phyloP scores from a whole-genome alignment of 257 asterid genomes.

The Salvia miltiorrhiza region DNA sequence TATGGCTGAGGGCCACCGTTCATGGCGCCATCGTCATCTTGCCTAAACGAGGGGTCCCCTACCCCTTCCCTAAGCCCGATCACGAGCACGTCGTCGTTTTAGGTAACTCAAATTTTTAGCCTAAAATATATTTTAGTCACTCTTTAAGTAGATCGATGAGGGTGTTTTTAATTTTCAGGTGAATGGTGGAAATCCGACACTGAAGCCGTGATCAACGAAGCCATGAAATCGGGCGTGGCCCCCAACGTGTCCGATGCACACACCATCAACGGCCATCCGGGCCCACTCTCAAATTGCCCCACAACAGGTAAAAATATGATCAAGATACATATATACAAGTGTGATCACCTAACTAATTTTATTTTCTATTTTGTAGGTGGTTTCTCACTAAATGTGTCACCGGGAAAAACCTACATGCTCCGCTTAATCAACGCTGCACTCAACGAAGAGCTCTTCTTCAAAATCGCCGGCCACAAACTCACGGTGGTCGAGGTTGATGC shows the following conservation, averaged over 20 bases:
- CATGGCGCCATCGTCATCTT: conserved; percentile 85
- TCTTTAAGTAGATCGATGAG: no score
- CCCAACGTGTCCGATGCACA: conserved; percentile 78
- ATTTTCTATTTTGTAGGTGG: conserved; percentile 41
- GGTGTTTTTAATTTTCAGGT: conserved; percentile 34
- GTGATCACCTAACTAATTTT: background rate
- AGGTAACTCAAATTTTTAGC: conserved; percentile 45
- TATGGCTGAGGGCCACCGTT: conserved; percentile 78
- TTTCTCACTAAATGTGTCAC: conserved; percentile 51
- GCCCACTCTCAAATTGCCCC: conserved; percentile 38
- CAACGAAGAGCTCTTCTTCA: conserved; percentile 89
- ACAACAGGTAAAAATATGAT: conserved; percentile 21
- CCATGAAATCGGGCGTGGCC: conserved; percentile 51
- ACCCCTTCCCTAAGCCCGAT: conserved; percentile 88
- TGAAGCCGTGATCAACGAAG: conserved; percentile 60
- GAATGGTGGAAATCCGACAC: conserved; percentile 87
- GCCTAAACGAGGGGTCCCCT: conserved; percentile 82
- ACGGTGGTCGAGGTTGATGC: conserved; percentile 96
- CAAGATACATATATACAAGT: no score
- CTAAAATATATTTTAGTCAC: no score
- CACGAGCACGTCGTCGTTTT: conserved; percentile 65
- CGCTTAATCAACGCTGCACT: conserved; percentile 90
- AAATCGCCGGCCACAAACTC: conserved; percentile 75
- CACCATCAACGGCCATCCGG: conserved; percentile 71
- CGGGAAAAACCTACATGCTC: conserved; percentile 74